Conservation (phyloP, 129 eudicot species). For the Flaveria ramosissima region DNA sequence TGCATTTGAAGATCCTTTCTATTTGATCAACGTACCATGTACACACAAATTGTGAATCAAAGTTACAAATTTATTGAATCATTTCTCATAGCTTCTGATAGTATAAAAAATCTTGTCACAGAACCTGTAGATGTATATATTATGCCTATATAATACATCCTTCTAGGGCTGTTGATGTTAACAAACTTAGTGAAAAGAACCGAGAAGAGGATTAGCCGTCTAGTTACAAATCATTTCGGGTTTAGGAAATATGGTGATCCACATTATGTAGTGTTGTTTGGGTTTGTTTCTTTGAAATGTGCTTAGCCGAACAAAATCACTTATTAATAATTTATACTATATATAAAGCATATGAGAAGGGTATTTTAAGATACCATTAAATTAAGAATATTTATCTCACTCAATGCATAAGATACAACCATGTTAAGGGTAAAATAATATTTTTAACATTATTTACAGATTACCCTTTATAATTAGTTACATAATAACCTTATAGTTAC, state of each 20-base stretch:
- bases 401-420: no score
- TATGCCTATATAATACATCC: background rate
- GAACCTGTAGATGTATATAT: no score
- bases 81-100: no score
- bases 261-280: background rate
- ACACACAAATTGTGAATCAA: background rate
- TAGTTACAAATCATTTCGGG: background rate
- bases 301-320: background rate
- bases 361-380: no score
- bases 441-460: no score
- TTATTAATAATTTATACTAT: no score
- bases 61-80: background rate
- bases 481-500: no score
- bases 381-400: no score
- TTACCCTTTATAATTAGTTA: no score
- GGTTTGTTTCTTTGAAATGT: background rate
- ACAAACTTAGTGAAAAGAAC: background rate
- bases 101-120: no score
- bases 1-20: background rate
- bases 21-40: background rate
- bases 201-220: background rate
- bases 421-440: no score
- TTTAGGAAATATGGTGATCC: background rate
- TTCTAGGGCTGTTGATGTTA: background rate
- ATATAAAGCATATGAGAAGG: no score